Conservation (phyloP, 768 basidiomycete species). For the Leucogyrophana mollusca region DNA sequence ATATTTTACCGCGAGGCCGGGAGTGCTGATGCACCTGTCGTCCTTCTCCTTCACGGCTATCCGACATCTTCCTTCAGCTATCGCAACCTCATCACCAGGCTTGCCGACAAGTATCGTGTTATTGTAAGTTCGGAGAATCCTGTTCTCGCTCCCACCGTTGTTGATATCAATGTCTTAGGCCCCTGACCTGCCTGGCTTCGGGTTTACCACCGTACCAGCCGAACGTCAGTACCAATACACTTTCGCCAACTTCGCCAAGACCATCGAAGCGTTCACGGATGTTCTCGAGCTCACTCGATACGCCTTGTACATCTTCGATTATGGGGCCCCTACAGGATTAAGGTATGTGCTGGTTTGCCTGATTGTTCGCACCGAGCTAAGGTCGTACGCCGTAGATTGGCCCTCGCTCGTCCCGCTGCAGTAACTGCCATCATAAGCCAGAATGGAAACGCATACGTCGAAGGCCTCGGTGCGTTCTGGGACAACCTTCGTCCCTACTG, state of each 20-base stretch:
- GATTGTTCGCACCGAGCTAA: not conserved
- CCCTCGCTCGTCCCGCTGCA: conserved; percentile 37
- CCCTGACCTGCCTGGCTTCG: conserved; percentile 53
- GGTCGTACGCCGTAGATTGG: conserved; percentile 27
- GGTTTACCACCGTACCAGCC: conserved; percentile 42
- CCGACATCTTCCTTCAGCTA: conserved; percentile 49
- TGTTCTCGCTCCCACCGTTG: not conserved
- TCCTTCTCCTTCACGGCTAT: conserved; percentile 51
- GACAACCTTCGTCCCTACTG: conserved; percentile 31
- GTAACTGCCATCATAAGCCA: conserved; percentile 46
- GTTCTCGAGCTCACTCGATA: conserved; percentile 37
- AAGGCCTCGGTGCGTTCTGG: conserved; percentile 45
- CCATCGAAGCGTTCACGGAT: conserved; percentile 42
- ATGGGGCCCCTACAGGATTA: conserved; percentile 39
- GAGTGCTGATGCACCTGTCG: conserved; percentile 22
- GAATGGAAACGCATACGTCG: conserved; percentile 49
- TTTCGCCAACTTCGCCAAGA: conserved; percentile 39
- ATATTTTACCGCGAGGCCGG: conserved; percentile 47
- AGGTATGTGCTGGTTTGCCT: conserved; percentile 16
- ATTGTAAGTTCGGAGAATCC: conserved; percentile 20
- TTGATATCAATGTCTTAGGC: conserved; percentile 22
- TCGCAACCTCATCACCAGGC: conserved; percentile 43
- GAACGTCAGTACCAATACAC: conserved; percentile 37
- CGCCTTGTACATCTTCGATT: conserved; percentile 49
- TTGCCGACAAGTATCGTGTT: conserved; percentile 40